Evolutionary conservation across 2,329 filamentous ascomycete genomes (phyloP).

Genomic region (Trichoderma cornu-damae): DNA sequence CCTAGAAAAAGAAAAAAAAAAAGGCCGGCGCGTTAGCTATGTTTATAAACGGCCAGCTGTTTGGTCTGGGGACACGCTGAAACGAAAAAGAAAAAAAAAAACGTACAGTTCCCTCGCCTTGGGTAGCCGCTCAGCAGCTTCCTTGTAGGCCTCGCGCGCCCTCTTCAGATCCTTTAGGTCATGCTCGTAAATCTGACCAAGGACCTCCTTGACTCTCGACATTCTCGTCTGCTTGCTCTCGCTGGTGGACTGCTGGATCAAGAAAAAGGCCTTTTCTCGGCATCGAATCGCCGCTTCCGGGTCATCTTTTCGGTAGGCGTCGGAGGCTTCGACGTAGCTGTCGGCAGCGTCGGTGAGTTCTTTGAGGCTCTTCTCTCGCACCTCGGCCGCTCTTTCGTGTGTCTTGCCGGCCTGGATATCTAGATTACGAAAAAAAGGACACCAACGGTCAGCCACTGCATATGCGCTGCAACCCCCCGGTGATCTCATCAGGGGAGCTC

Average conservation of each 20-base stretch:
- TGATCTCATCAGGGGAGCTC: neutral
- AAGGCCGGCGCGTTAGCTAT: neutral
- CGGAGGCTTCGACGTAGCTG: slow-evolving; percentile 84
- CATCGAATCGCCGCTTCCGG: slow-evolving; percentile 78
- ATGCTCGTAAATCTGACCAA: slow-evolving; percentile 80
- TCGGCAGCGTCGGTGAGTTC: slow-evolving; percentile 92
- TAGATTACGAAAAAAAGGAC: slow-evolving; percentile 31
- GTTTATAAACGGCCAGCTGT: neutral
- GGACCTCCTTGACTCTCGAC: slow-evolving; percentile 82
- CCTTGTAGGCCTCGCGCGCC: slow-evolving; percentile 78
- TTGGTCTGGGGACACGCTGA: neutral
- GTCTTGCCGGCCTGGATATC: slow-evolving; percentile 80
- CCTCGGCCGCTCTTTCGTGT: slow-evolving; percentile 78
- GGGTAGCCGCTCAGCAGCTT: slow-evolving; percentile 75
- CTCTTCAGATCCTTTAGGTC: slow-evolving; percentile 72
- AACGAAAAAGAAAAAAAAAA: neutral
- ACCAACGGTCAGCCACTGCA: neutral
- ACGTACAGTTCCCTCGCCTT: slow-evolving; percentile 15
- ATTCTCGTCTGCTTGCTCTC: slow-evolving; percentile 90
- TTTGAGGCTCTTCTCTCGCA: slow-evolving; percentile 76
- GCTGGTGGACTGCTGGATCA: slow-evolving; percentile 75
- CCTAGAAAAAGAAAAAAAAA: neutral
- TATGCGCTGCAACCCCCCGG: neutral
- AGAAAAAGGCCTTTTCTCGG: slow-evolving; percentile 56
- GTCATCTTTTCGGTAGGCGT: slow-evolving; percentile 82